Evolutionary conservation across 1,284 basidiomycete species (phyloP).

Genomic region (Exsudoporus floridanus): DNA sequence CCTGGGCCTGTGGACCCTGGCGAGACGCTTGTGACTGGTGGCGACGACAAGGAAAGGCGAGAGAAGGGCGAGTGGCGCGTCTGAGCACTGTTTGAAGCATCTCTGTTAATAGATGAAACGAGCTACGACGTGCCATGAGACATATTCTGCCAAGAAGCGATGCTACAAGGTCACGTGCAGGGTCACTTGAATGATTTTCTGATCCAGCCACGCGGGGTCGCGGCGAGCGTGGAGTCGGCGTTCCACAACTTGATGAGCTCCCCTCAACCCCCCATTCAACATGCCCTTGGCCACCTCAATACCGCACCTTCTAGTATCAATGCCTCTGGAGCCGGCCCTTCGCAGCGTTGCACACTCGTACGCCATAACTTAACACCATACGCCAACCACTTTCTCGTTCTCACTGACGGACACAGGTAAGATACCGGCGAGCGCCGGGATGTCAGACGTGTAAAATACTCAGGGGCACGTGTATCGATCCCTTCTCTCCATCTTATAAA

Average conservation of each 20-base stretch:
- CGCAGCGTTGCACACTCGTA: neutral
- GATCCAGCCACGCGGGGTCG: neutral
- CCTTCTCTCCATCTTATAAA: slow-evolving; percentile 21
- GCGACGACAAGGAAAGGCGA: slow-evolving; percentile 2
- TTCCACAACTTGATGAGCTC: no score
- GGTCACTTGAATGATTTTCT: neutral
- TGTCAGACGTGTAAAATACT: neutral
- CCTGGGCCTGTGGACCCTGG: slow-evolving; percentile 7
- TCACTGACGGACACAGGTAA: slow-evolving; percentile 1
- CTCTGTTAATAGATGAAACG: neutral
- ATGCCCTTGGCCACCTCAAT: neutral
- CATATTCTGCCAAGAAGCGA: no score
- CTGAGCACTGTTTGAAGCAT: slow-evolving; percentile 16
- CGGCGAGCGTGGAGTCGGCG: no score
- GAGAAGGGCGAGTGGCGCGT: neutral
- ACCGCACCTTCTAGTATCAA: neutral
- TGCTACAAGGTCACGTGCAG: neutral
- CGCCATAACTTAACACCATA: neutral
- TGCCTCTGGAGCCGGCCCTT: neutral
- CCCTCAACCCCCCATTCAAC: neutral
- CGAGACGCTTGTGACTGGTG: slow-evolving; percentile 17
- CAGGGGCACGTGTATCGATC: slow-evolving; percentile 6
- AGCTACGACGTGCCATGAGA: no score
- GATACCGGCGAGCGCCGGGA: slow-evolving; percentile 1
- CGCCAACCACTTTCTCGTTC: neutral